These are phyloP conservation scores for Candida dajiaensis DNA, from an alignment of 805 yeast species.

Conservation along the genomic window DNA sequence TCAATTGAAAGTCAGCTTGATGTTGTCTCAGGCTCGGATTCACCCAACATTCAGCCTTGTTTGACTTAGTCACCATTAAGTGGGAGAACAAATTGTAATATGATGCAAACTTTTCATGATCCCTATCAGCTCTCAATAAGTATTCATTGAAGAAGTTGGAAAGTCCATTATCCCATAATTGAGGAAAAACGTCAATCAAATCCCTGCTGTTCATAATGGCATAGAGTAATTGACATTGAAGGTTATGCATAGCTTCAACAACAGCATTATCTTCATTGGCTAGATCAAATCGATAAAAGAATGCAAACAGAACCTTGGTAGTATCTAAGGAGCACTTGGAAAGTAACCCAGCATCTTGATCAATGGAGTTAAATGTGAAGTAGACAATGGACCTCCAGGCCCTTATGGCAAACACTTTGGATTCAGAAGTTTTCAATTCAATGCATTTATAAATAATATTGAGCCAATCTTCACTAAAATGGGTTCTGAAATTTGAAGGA, in stretches of 20 bases:
- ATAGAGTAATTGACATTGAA: not conserved
- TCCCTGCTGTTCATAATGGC: not conserved
- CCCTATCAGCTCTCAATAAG: not conserved
- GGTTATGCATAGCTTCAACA: not conserved
- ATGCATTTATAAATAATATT: not conserved
- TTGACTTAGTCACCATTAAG: not conserved
- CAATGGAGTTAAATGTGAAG: conserved; percentile 4
- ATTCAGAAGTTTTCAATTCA: not conserved
- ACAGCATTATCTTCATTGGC: not conserved
- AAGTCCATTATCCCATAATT: not conserved
- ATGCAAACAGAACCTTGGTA: conserved; percentile 4
- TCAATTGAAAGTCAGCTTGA: not conserved
- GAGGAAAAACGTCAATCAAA: not conserved
- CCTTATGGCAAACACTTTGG: conserved; percentile 5
- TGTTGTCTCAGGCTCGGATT: not conserved
- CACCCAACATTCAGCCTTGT: not conserved
- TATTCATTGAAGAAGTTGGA: not conserved
- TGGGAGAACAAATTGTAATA: not conserved
- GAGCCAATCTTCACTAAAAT: conserved; percentile 4
- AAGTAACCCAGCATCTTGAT: not conserved
- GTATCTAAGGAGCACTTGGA: not conserved
- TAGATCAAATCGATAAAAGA: not conserved
- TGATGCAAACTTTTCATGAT: not conserved
- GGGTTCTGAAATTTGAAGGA: conserved; percentile 1
- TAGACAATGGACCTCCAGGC: conserved; percentile 16